phyloP scores from a whole-genome alignment of 2,329 filamentous ascomycete genomes.

The Ramularia endophylla region DNA sequence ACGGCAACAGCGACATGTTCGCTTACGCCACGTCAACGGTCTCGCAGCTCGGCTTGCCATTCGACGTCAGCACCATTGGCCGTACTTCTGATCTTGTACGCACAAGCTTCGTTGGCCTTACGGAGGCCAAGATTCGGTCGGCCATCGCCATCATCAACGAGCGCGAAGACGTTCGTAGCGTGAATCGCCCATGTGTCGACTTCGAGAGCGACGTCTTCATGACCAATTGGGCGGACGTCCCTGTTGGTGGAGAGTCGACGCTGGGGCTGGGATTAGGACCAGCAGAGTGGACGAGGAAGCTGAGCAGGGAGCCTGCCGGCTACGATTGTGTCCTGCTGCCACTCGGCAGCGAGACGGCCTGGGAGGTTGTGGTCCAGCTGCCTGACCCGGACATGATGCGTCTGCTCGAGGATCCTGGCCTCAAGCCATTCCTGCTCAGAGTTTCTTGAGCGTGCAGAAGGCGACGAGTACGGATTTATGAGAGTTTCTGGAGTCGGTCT shows the following conservation, averaged over 20 bases:
- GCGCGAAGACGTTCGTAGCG: slow-evolving; percentile 2
- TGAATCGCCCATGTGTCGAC: slow-evolving; percentile 1
- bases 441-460: slow-evolving; percentile 3
- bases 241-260: slow-evolving; percentile 10
- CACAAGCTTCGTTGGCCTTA: slow-evolving; percentile 1
- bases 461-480: not conserved
- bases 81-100: slow-evolving; percentile 4
- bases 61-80: slow-evolving; percentile 13
- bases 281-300: slow-evolving; percentile 15
- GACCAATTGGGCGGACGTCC: slow-evolving; percentile 18
- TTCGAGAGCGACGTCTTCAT: slow-evolving; percentile 13
- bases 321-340: slow-evolving; percentile 16
- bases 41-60: slow-evolving; percentile 8
- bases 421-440: slow-evolving; percentile 9
- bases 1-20: slow-evolving; percentile 12
- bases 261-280: slow-evolving; percentile 17
- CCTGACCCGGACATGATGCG: slow-evolving; percentile 10
- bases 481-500: not conserved
- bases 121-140: slow-evolving; percentile 13
- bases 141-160: slow-evolving; percentile 17
- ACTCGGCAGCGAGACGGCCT: slow-evolving; percentile 3
- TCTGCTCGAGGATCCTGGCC: slow-evolving; percentile 14
- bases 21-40: slow-evolving; percentile 5
- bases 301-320: slow-evolving; percentile 6
- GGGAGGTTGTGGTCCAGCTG: slow-evolving; percentile 21